phyloP scores from a whole-genome alignment of 2,329 filamentous ascomycete species.

The Ceratocystis alfenasii region DNA sequence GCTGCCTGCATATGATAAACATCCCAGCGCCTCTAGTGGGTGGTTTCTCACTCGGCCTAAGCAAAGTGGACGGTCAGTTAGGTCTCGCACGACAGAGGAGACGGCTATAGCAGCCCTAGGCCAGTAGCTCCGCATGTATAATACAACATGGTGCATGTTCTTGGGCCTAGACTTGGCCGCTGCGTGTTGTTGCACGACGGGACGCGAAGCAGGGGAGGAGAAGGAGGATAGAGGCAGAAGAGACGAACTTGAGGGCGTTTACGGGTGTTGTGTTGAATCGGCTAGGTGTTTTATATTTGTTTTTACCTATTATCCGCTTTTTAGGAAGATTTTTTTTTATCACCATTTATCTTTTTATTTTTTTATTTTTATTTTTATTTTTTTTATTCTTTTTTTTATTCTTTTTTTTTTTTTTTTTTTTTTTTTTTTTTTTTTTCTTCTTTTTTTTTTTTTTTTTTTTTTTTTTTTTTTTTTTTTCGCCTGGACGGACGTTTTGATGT shows the following conservation, averaged over 20 bases:
- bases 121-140: background rate
- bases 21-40: background rate
- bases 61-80: background rate
- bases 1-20: background rate
- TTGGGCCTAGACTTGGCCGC: background rate
- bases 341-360: background rate
- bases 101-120: too few species aligned
- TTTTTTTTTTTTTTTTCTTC: background rate
- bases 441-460: background rate
- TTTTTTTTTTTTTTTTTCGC: background rate
- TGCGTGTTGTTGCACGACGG: background rate
- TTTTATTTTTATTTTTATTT: too few species aligned
- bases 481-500: background rate
- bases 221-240: background rate
- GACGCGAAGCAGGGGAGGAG: background rate
- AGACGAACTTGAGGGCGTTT: constrained; percentile 1
- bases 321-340: background rate
- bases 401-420: background rate
- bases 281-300: background rate
- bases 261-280: background rate
- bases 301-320: background rate
- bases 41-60: background rate
- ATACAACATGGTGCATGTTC: background rate
- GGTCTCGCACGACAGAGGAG: background rate
- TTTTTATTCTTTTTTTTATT: background rate